phyloP scores from a whole-genome alignment of 495 filamentous ascomycete species.

The Aspergillus haitiensis region DNA sequence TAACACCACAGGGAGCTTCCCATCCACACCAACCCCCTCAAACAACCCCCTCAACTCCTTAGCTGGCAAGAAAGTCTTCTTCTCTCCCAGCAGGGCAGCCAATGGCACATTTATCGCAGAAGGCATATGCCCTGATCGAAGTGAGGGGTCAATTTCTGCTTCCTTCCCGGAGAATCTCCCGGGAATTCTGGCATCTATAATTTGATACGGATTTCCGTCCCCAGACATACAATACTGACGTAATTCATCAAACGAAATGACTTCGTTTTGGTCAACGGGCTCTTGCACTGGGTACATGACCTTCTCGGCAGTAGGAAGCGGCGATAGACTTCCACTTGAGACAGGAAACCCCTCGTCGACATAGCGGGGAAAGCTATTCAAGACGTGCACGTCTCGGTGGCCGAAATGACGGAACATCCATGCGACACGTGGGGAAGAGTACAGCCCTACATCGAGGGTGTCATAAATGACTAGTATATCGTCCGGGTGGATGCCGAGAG shows the following conservation, averaged over 20 bases:
- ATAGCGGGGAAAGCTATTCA: conserved; percentile 38
- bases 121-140: conserved; percentile 37
- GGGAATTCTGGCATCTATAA: conserved; percentile 27
- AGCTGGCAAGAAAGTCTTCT: conserved; percentile 20
- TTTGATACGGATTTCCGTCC: conserved; percentile 13
- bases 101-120: conserved; percentile 34
- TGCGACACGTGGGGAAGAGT: conserved; percentile 35
- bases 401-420: conserved; percentile 34
- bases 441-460: conserved; percentile 30
- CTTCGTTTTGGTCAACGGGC: conserved; percentile 2
- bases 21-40: conserved; percentile 23
- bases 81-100: conserved; percentile 22
- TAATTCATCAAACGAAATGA: conserved; percentile 30
- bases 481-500: conserved; percentile 26
- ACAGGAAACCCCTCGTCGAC: conserved; percentile 19
- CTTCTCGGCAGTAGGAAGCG: neutral
- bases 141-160: conserved; percentile 4
- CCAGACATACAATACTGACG: conserved; percentile 1
- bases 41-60: conserved; percentile 25
- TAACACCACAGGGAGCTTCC: conserved; percentile 22
- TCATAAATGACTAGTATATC: conserved; percentile 40
- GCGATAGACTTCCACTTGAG: neutral
- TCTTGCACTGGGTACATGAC: conserved; percentile 14
- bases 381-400: conserved; percentile 29
- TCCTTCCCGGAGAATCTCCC: conserved; percentile 25